A percentile compares a stretch with the other conserved stretches of the same genome.
Evolutionary conservation across 805 yeast genomes (phyloP).

Genomic region (Candida dajiaensis): DNA sequence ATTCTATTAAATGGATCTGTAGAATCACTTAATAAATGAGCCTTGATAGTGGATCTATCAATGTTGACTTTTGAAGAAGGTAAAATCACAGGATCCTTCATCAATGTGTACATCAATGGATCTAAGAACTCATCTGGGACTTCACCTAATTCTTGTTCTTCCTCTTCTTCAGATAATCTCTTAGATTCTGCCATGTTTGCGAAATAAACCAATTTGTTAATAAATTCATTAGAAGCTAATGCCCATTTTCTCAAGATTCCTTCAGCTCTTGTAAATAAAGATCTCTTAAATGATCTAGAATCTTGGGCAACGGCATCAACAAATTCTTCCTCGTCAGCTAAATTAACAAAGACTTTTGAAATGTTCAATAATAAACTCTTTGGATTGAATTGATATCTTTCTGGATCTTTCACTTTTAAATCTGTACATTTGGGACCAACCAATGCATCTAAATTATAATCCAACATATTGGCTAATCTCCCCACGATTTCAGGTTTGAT

Average conservation of each 20-base stretch:
- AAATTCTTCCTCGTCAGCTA: conserved; percentile 60
- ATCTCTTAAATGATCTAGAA: conserved; percentile 76
- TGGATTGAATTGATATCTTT: conserved; percentile 79
- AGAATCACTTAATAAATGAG: conserved; percentile 88
- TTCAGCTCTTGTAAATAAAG: conserved; percentile 65
- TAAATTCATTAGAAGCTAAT: conserved; percentile 49
- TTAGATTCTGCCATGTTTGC: conserved; percentile 59
- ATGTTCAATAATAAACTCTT: conserved; percentile 61
- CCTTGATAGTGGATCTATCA: conserved; percentile 87
- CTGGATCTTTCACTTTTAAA: conserved; percentile 79
- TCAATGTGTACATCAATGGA: conserved; percentile 91
- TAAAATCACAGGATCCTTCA: conserved; percentile 94
- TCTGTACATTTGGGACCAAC: conserved; percentile 94
- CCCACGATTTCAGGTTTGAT: conserved; percentile 86
- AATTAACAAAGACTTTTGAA: conserved; percentile 69
- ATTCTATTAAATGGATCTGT: conserved; percentile 96
- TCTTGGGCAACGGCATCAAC: conserved; percentile 81
- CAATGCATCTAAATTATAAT: conserved; percentile 84
- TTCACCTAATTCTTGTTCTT: conserved; percentile 85
- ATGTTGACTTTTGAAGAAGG: conserved; percentile 83
- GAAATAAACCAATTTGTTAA: conserved; percentile 47
- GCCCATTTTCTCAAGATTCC: conserved; percentile 52
- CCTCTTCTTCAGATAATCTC: conserved; percentile 62
- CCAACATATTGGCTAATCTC: conserved; percentile 91
- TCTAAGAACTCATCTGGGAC: conserved; percentile 95